These are phyloP conservation scores for Lanzia echinophila DNA, from an alignment of 2,329 filamentous ascomycete species.

Conservation along the genomic window DNA sequence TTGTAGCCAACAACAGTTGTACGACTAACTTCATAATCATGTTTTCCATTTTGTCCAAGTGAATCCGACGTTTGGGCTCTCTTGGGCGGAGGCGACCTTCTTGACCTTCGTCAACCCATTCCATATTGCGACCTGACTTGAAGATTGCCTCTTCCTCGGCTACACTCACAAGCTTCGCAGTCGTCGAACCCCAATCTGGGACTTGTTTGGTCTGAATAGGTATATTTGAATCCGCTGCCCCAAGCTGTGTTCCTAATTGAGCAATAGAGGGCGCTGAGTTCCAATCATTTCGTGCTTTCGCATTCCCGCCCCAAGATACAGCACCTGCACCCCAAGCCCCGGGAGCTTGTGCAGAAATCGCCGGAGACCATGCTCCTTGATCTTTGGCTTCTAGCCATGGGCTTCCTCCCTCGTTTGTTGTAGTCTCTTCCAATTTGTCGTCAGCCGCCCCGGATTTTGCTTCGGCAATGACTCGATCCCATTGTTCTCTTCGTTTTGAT, in stretches of 20 bases:
- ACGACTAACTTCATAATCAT: slow-evolving; percentile 21
- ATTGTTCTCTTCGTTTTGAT: slow-evolving; percentile 48
- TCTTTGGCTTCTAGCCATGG: neutral
- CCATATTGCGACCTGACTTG: neutral
- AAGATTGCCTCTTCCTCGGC: neutral
- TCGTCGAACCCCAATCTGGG: neutral
- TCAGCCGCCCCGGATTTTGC: slow-evolving; percentile 31
- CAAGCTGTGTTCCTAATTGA: neutral
- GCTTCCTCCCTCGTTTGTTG: neutral
- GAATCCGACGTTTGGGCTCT: slow-evolving; percentile 17
- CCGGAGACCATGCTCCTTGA: neutral
- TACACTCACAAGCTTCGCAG: neutral
- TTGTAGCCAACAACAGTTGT: slow-evolving; percentile 16
- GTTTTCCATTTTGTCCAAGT: slow-evolving; percentile 20
- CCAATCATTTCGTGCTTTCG: neutral
- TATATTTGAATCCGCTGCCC: neutral
- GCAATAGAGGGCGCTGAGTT: neutral
- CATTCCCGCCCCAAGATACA: neutral
- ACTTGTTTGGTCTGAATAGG: neutral
- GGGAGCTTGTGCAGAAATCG: neutral
- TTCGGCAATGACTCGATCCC: slow-evolving; percentile 54
- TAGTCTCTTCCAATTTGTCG: slow-evolving; percentile 8
- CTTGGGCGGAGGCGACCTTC: slow-evolving; percentile 6
- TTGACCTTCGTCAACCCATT: slow-evolving; percentile 3
- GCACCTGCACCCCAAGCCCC: neutral